Evolutionary conservation across 257 asterid species (phyloP).

Genomic region (Eucommia ulmoides): DNA sequence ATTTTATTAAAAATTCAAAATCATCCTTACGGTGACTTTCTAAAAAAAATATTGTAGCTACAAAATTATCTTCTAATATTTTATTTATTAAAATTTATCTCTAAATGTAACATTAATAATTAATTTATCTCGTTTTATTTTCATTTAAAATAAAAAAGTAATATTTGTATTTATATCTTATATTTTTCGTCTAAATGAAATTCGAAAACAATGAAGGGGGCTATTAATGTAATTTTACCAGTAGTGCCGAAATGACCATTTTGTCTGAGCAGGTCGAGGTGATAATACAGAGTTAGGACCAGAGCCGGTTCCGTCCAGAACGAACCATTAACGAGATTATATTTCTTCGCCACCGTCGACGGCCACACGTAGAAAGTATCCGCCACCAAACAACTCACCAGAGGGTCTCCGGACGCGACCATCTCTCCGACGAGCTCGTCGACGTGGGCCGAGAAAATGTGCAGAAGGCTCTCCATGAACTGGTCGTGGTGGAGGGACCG

Average conservation of each 20-base stretch:
- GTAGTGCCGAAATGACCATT: slow-evolving; percentile 33
- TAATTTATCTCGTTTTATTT: no score
- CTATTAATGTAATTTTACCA: no score
- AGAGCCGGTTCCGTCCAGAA: slow-evolving; percentile 56
- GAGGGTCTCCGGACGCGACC: slow-evolving; percentile 4
- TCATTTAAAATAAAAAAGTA: no score
- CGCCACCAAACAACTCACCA: slow-evolving; percentile 26
- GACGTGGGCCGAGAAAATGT: slow-evolving; percentile 23
- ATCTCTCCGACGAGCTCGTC: slow-evolving; percentile 27
- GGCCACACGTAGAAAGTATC: slow-evolving; percentile 42
- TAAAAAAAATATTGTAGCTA: no score
- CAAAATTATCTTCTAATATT: no score
- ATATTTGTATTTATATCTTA: no score
- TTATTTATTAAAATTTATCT: no score
- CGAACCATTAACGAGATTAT: slow-evolving; percentile 32
- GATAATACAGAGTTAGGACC: slow-evolving; percentile 33
- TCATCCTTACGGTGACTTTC: no score
- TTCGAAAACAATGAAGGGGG: no score
- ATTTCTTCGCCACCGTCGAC: slow-evolving; percentile 25
- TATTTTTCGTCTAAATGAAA: no score
- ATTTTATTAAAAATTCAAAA: no score
- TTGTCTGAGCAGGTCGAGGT: slow-evolving; percentile 26
- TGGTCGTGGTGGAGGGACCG: slow-evolving; percentile 14
- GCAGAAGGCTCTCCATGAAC: slow-evolving; percentile 8
- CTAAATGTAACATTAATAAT: no score